phyloP scores from a whole-genome alignment of 306 rosid species.

The Pterocarpus macrocarpus region DNA sequence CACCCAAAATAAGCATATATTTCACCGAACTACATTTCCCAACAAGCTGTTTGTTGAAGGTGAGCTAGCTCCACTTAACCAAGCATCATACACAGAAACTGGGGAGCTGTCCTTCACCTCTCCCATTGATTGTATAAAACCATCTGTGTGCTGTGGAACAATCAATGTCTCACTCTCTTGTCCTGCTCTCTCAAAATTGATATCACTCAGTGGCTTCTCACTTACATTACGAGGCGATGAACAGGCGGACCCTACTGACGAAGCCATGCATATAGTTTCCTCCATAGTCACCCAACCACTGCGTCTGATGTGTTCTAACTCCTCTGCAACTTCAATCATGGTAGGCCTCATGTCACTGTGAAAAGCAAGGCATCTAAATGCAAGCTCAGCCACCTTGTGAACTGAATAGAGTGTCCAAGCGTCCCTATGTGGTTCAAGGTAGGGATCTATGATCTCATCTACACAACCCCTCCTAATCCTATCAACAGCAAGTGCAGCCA shows the following conservation, averaged over 20 bases:
- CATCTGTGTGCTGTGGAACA: conserved; percentile 51
- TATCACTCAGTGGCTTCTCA: conserved; percentile 52
- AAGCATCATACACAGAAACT: conserved; percentile 80
- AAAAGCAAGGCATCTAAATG: conserved; percentile 95
- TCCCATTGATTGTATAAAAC: conserved; percentile 50
- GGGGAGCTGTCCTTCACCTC: conserved; percentile 79
- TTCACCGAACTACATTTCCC: conserved; percentile 68
- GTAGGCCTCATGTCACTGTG: conserved; percentile 92
- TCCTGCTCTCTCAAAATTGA: conserved; percentile 40
- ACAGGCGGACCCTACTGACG: conserved; percentile 72
- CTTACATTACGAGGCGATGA: conserved; percentile 65
- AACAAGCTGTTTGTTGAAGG: conserved; percentile 87
- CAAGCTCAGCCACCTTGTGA: conserved; percentile 93
- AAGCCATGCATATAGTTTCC: conserved; percentile 65
- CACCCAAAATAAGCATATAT: background rate
- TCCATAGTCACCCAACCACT: conserved; percentile 85
- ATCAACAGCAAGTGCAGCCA: conserved; percentile 97
- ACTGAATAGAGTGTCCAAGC: conserved; percentile 97
- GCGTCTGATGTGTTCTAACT: conserved; percentile 71
- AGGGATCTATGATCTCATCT: conserved; percentile 87
- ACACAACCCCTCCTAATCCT: conserved; percentile 79
- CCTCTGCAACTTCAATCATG: conserved; percentile 95
- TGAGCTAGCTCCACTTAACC: conserved; percentile 91
- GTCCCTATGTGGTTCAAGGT: conserved; percentile 84
- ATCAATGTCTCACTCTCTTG: conserved; percentile 59